Conservation (phyloP, 345 rosid species). For the Rubroshorea leprosula region DNA sequence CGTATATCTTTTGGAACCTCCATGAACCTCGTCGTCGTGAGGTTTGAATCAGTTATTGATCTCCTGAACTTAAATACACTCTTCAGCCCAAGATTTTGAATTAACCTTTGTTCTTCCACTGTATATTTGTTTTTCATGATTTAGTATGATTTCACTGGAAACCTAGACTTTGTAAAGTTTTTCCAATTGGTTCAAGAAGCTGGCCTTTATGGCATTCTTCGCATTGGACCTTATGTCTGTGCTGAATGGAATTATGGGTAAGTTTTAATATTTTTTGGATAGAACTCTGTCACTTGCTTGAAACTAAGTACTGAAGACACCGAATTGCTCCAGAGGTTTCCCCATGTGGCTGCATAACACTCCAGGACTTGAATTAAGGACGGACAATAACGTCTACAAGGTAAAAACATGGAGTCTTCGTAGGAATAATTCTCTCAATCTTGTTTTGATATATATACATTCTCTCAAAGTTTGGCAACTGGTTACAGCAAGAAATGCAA, state of each 20-base stretch:
- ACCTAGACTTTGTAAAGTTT: conserved; percentile 51
- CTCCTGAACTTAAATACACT: too few species aligned
- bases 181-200: conserved; percentile 44
- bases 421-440: background rate
- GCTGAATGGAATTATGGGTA: conserved; percentile 73
- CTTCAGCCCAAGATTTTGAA: too few species aligned
- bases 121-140: background rate
- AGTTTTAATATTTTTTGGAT: background rate
- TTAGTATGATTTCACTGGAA: conserved; percentile 42
- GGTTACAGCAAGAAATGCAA: conserved; percentile 21
- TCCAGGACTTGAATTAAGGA: conserved; percentile 31
- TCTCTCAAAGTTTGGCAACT: background rate
- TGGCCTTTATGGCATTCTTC: conserved; percentile 49
- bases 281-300: background rate
- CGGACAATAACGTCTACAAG: conserved; percentile 38
- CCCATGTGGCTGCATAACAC: conserved; percentile 56
- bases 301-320: background rate
- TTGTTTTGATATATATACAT: background rate
- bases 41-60: conserved; percentile 22
- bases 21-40: conserved; percentile 53
- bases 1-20: conserved; percentile 61
- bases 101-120: background rate
- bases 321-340: conserved; percentile 28
- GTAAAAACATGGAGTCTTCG: too few species aligned
- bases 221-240: conserved; percentile 70